Conservation (phyloP, 192 early-diverging fungal species). For the Linnemannia hyalina region DNA sequence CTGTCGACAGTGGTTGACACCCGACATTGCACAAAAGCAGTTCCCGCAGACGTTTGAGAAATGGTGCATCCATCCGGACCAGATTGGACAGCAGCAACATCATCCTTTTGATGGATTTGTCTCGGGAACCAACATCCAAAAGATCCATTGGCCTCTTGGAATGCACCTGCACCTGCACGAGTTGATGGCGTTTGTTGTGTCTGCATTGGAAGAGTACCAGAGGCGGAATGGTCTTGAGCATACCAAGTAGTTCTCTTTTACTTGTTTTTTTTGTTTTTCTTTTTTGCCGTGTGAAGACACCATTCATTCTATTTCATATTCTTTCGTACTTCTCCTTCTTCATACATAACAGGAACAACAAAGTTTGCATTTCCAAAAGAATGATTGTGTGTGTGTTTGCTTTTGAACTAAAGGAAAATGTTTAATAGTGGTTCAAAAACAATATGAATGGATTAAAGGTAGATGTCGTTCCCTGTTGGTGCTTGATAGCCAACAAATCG, state of each 20-base stretch:
- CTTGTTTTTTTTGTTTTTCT: not conserved
- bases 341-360: not conserved
- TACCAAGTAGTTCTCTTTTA: not conserved
- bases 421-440: not conserved
- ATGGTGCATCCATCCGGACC: conserved; percentile 52
- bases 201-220: conserved; percentile 34
- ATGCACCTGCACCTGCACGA: conserved; percentile 38
- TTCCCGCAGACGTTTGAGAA: conserved; percentile 45
- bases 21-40: conserved; percentile 30
- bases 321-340: not conserved
- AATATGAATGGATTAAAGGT: conserved; percentile 12
- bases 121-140: conserved; percentile 22
- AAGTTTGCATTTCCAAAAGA: conserved; percentile 3
- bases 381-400: not conserved
- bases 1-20: conserved; percentile 34
- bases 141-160: conserved; percentile 49
- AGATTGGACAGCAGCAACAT: conserved; percentile 15
- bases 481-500: conserved; percentile 50
- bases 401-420: not conserved
- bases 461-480: conserved; percentile 54
- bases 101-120: conserved; percentile 28
- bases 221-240: conserved; percentile 23
- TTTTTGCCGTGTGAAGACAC: not conserved
- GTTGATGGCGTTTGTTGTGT: conserved; percentile 39
- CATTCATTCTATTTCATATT: conserved; percentile 1